A percentile compares a stretch with the other conserved stretches of the same genome.
These are phyloP conservation scores for Diaporthe vexans DNA, from an alignment of 2,329 filamentous ascomycete species.

Conservation along the genomic window DNA sequence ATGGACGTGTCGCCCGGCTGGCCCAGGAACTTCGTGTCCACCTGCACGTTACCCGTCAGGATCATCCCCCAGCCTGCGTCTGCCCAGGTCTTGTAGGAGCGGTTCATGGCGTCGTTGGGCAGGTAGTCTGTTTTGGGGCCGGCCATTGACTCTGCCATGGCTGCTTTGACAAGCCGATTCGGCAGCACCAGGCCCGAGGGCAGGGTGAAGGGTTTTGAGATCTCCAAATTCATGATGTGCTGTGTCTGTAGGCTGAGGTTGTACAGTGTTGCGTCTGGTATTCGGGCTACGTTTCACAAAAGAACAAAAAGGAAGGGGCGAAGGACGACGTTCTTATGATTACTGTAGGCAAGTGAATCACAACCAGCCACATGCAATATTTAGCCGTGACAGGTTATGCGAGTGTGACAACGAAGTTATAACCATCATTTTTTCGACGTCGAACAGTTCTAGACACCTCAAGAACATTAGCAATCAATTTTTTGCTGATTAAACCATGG, in stretches of 20 bases:
- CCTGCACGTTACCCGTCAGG: slow-evolving; percentile 64
- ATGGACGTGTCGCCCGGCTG: slow-evolving; percentile 50
- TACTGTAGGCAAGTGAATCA: background rate
- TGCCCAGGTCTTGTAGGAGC: slow-evolving; percentile 67
- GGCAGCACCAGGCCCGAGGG: slow-evolving; percentile 68
- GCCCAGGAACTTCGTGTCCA: slow-evolving; percentile 57
- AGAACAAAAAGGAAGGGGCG: background rate
- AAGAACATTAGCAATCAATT: background rate
- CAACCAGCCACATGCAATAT: background rate
- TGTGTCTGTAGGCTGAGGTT: background rate
- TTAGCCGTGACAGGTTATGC: background rate
- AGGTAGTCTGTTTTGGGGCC: slow-evolving; percentile 53
- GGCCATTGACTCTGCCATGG: slow-evolving; percentile 63
- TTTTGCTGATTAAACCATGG: background rate
- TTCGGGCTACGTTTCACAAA: background rate
- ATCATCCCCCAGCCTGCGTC: slow-evolving; percentile 67
- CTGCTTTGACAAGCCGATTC: slow-evolving; percentile 67
- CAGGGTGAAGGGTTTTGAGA: slow-evolving; percentile 61
- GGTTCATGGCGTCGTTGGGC: slow-evolving; percentile 56
- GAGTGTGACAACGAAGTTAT: background rate
- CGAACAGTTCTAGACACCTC: background rate
- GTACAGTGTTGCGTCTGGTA: background rate
- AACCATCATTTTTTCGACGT: background rate
- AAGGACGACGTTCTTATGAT: background rate
- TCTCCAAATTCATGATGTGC: slow-evolving; percentile 41